Evolutionary conservation across 1,284 basidiomycete genomes (phyloP), one percentile per base, ranked within the genome.

Genomic region (Naganishia sp.): DNA sequence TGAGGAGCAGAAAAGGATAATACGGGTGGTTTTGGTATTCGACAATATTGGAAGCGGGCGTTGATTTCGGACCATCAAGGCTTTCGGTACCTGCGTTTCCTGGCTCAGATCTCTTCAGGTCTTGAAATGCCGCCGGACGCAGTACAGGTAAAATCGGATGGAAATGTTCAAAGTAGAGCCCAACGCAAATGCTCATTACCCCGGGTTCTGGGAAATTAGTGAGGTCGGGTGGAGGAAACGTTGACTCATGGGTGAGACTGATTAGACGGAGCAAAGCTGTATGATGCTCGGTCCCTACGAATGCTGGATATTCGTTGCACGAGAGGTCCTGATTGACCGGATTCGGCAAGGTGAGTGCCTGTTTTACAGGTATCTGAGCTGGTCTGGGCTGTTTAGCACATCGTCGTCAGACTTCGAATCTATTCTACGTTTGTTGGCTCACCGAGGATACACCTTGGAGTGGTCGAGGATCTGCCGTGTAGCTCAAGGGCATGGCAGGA

Each of bases 141-240:
- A 78, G 57, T 49, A 78, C 69, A 0, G 76, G 75, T 43, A 75
- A 74, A 1, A 72, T 68, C 0, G 75, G 73, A 63, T 78, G 76
- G 46, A 77, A 78, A 31, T 74, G 71, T 48, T 74, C 73, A 54
- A 78, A 77, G 63, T 78, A 78, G 6, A 76, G 68, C 52, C 76
- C 71, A 48, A 75, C 69, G 57, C 74, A 75, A 55, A 72, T 72
- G 31, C 70, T 72, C 39, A 75, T 57, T 6, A 73, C 73, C 39
- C 73, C 72, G 18, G 70, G 66, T 53, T 73, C 69, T 36, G 74
- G 74, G 56, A 75, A 75, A 59, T 75, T 73, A 44, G 72, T 71
- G 18, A 75, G 67, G 44, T 75, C 71, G 9, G 74, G 72, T 66
- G 74, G 72, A 11, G 71, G 66, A 70, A 73, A 75, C 39, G 69